phyloP scores from a whole-genome alignment of 768 basidiomycete genomes.

The Sarcomyxa edulis region DNA sequence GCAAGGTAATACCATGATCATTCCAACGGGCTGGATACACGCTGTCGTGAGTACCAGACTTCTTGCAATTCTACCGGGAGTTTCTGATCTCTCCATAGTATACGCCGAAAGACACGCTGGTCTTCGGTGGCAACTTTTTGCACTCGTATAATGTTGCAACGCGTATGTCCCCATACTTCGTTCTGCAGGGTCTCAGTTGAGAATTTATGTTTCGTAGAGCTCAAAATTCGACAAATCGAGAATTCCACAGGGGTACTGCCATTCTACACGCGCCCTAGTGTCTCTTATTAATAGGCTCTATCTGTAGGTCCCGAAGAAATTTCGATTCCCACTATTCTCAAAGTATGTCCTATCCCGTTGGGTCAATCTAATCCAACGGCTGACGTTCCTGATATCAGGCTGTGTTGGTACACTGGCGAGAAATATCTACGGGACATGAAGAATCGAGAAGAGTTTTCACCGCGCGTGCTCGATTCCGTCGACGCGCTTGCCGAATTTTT shows the following conservation, averaged over 20 bases:
- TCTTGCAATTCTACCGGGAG: constrained; percentile 1
- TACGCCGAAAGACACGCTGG: constrained; percentile 88
- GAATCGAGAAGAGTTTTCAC: constrained; percentile 27
- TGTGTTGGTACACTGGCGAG: constrained; percentile 90
- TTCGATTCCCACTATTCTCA: constrained; percentile 79
- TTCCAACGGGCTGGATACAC: constrained; percentile 97
- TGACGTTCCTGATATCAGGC: constrained; percentile 32
- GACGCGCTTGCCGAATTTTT: constrained; percentile 72
- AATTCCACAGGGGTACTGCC: too few relatives aligned
- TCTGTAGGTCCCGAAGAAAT: constrained; percentile 92
- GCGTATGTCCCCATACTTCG: constrained; percentile 52
- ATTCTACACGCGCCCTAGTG: too few relatives aligned
- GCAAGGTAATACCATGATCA: constrained; percentile 86
- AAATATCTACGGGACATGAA: constrained; percentile 73
- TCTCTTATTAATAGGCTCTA: too few relatives aligned
- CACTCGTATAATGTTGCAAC: constrained; percentile 88
- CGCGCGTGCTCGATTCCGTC: constrained; percentile 68
- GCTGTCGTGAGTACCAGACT: constrained; percentile 66
- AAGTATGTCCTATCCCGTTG: constrained; percentile 40
- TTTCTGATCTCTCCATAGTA: constrained; percentile 43
- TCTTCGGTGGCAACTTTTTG: constrained; percentile 96
- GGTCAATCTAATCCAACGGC: constrained; percentile 9
- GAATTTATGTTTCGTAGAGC: constrained; percentile 64
- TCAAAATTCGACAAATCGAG: constrained; percentile 88
- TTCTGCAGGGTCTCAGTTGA: too few relatives aligned